These are phyloP conservation scores for apple (Malus domestica) DNA, from an alignment of 306 rosid species.

Conservation along the genomic window DNA sequence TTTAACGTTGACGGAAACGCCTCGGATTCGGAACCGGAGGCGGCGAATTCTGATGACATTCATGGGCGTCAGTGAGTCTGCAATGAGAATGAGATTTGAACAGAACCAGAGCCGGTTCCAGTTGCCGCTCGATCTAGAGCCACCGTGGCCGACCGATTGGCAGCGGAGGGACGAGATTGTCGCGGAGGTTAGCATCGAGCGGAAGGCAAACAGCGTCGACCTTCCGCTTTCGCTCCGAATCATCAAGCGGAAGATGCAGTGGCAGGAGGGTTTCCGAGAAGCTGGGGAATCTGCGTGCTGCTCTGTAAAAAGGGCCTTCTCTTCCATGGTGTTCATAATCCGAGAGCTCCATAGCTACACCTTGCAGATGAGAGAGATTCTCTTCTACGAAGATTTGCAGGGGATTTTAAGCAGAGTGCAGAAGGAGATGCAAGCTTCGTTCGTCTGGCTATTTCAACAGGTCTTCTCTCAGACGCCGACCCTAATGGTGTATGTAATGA, in stretches of 20 bases:
- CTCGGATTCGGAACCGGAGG: conserved; percentile 21
- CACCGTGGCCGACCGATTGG: conserved; percentile 56
- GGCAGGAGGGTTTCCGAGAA: conserved; percentile 57
- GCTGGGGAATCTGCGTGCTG: conserved; percentile 63
- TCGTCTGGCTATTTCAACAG: conserved; percentile 91
- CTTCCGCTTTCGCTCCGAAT: conserved; percentile 80
- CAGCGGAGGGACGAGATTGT: conserved; percentile 35
- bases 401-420: conserved; percentile 66
- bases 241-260: conserved; percentile 67
- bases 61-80: not conserved
- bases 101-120: not conserved
- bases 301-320: conserved; percentile 75
- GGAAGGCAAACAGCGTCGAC: conserved; percentile 79
- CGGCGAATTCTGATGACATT: not conserved
- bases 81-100: not conserved
- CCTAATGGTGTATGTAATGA: conserved; percentile 85
- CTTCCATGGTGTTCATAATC: conserved; percentile 84
- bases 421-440: conserved; percentile 82
- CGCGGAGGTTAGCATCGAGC: conserved; percentile 49
- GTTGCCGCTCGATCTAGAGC: conserved; percentile 21
- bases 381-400: conserved; percentile 66
- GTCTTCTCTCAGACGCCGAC: conserved; percentile 90
- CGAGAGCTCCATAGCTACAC: conserved; percentile 77
- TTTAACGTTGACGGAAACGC: not conserved
- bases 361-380: conserved; percentile 66